Evolutionary conservation across 108 stramenopile species (phyloP).

Genomic region (Pseudonitzschia multistriata): DNA sequence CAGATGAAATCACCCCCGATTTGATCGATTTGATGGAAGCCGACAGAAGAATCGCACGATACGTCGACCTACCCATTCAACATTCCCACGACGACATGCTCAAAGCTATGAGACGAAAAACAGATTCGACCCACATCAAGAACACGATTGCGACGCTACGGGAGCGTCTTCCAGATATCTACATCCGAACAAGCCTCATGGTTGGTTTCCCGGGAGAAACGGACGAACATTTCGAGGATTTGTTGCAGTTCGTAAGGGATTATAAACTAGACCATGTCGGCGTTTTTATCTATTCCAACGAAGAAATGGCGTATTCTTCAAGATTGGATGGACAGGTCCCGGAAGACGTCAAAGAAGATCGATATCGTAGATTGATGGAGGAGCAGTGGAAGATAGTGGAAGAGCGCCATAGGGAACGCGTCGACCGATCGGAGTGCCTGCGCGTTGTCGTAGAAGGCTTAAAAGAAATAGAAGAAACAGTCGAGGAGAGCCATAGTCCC

Average conservation of each 20-base stretch:
- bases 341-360: conserved; percentile 74
- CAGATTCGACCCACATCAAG: conserved; percentile 25
- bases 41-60: conserved; percentile 38
- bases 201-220: conserved; percentile 87
- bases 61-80: conserved; percentile 53
- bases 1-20: conserved; percentile 46
- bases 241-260: conserved; percentile 66
- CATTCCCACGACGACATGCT: conserved; percentile 45
- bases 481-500: neutral
- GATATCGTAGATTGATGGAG: conserved; percentile 45
- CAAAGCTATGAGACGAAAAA: conserved; percentile 37
- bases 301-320: conserved; percentile 39
- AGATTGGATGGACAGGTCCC: conserved; percentile 47
- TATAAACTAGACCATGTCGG: conserved; percentile 42
- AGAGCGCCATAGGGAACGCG: conserved; percentile 25
- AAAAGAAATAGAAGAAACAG: conserved; percentile 4
- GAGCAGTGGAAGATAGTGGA: conserved; percentile 35
- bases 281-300: conserved; percentile 37
- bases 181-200: conserved; percentile 75
- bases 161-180: conserved; percentile 54
- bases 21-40: conserved; percentile 37
- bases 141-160: conserved; percentile 39
- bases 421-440: conserved; percentile 18
- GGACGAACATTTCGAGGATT: conserved; percentile 71
- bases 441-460: conserved; percentile 43